These are phyloP conservation scores for Reutealis trisperma DNA, from an alignment of 345 rosid species.

Conservation along the genomic window DNA sequence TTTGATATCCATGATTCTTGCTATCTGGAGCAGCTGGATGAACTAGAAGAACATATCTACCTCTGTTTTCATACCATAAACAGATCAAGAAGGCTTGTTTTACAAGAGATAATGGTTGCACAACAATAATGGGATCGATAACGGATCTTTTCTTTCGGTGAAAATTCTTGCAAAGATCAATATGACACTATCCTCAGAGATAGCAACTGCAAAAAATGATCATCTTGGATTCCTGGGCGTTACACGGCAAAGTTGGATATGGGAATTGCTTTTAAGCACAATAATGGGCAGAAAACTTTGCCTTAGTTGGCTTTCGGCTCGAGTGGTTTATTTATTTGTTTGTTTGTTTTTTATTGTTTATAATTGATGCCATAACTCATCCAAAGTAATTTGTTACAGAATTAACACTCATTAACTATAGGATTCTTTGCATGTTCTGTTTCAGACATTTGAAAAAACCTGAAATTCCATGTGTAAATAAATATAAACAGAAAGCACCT, in stretches of 20 bases:
- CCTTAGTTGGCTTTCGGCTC: neutral
- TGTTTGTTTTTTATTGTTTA: neutral
- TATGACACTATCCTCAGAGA: neutral
- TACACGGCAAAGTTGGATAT: neutral
- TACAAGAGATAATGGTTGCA: constrained; percentile 43
- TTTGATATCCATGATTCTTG: constrained; percentile 41
- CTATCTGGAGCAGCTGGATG: constrained; percentile 68
- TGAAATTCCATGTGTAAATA: neutral
- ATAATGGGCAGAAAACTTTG: neutral
- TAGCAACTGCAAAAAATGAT: too few species aligned
- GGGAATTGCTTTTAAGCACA: neutral
- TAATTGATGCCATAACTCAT: neutral
- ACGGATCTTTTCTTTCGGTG: neutral
- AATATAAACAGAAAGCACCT: neutral
- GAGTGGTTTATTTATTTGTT: neutral
- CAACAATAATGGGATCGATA: neutral
- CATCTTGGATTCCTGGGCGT: too few species aligned
- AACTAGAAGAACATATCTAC: constrained; percentile 71
- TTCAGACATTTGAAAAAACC: neutral
- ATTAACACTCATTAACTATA: neutral
- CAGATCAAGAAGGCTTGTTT: constrained; percentile 64
- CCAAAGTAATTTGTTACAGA: neutral
- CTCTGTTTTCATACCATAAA: constrained; percentile 77
- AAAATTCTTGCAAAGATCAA: neutral
- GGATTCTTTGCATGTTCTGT: neutral